A percentile compares a stretch with the other conserved stretches of the same genome.
Conservation (phyloP, 1,139 yeast genomes). For the Pichia sp. region DNA sequence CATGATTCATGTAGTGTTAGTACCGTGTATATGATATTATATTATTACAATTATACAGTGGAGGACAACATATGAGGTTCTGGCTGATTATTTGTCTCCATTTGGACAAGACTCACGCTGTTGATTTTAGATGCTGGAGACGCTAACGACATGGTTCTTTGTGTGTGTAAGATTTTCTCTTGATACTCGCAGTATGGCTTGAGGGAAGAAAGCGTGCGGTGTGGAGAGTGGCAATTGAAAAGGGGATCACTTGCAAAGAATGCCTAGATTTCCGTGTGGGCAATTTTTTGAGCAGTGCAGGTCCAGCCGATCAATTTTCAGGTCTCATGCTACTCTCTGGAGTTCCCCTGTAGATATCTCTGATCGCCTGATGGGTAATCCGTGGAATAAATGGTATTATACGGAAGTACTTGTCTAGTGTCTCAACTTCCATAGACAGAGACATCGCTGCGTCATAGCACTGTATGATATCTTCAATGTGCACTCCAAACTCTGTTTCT, state of each 20-base stretch:
- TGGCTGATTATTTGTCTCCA: background rate
- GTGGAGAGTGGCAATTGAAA: too few species aligned
- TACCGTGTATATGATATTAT: background rate
- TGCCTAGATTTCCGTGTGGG: too few species aligned
- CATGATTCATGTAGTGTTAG: background rate
- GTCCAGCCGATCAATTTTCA: too few species aligned
- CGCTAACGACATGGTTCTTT: slow-evolving; percentile 2
- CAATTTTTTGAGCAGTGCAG: too few species aligned
- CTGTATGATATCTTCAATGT: slow-evolving; percentile 14
- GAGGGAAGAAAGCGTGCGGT: too few species aligned
- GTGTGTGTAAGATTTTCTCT: background rate
- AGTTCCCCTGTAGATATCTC: slow-evolving; percentile 8
- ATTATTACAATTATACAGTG: too few species aligned
- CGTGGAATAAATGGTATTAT: slow-evolving; percentile 18
- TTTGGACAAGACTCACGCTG: slow-evolving; percentile 2
- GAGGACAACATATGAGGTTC: too few species aligned
- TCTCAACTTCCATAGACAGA: slow-evolving; percentile 13
- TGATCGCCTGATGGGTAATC: slow-evolving; percentile 13
- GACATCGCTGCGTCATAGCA: slow-evolving; percentile 20
- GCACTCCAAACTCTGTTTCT: slow-evolving; percentile 10
- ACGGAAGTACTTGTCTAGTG: slow-evolving; percentile 19
- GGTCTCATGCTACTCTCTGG: too few species aligned
- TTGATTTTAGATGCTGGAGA: slow-evolving; percentile 4
- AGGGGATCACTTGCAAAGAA: too few species aligned
- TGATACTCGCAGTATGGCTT: background rate